Evolutionary conservation across 2,329 filamentous ascomycete genomes (phyloP), one percentile per base, ranked within the genome.

Genomic region (Pestalotiopsis fici): DNA sequence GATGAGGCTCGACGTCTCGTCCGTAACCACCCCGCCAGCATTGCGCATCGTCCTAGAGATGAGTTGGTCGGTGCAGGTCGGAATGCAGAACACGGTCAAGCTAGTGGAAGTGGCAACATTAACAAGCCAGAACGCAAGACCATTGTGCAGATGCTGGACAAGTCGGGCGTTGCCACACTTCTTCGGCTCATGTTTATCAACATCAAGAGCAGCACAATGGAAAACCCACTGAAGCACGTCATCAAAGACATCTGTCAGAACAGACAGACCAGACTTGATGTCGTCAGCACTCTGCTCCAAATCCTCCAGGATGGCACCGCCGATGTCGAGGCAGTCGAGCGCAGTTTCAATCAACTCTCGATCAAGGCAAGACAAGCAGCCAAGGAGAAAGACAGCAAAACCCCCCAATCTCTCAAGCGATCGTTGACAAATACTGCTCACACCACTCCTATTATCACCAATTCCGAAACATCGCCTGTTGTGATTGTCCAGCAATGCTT

Each of bases 101-200:
- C 75, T 18, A 76, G 75, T 64, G 73, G 74, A 28, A 71, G 72
- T 50, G 67, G 69, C 28, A 74, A 74, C 12, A 70, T 67, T 71
- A 80, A 88, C 71, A 95, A 94, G 81, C 81, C 85, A 47, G 91
- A 92, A 74, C 90, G 93, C 67, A 92, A 93, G 69, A 91, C 93
- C 25, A 92, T 97, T 67, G 93, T 97, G 27, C 96, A 99, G 78
- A 97, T 99, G 92, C 88, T 99, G 35, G 96, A 99, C 79, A 98
- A 97, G 81, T 88, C 95, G 59, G 96, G 97, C 28, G 91, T 99
- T 71, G 96, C 97, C 28, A 98, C 96, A n/a, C 84, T 99, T 39
- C 86, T 99, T 56, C 93, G 97, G n/a, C 87, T 99, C 11, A 98
- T 99, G 95, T 99, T 99, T 78, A 94, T 98, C 74, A 92, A 78